Conservation (phyloP, 108 stramenopile genomes). For the Nitzschia sp. region DNA sequence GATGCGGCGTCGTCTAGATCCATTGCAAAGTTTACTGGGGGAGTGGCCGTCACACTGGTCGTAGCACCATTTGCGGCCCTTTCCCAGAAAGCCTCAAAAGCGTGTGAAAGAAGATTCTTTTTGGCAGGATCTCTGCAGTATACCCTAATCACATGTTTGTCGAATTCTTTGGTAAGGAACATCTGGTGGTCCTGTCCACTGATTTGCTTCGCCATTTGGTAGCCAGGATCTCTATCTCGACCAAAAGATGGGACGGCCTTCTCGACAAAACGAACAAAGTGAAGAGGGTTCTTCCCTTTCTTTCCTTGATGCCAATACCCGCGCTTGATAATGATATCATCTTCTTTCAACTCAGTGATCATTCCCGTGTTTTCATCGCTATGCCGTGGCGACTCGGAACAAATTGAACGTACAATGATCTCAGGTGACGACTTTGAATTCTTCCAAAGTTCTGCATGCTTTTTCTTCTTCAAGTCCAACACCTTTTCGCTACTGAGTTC, state of each 20-base stretch:
- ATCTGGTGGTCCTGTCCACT: slow-evolving; percentile 26
- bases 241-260: slow-evolving; percentile 39
- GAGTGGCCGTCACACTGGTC: background rate
- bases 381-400: slow-evolving; percentile 23
- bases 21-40: background rate
- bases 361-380: slow-evolving; percentile 11
- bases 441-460: slow-evolving; percentile 25
- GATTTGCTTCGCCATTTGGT: slow-evolving; percentile 26
- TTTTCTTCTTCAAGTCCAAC: slow-evolving; percentile 13
- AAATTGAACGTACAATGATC: slow-evolving; percentile 28
- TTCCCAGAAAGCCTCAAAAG: slow-evolving; percentile 41
- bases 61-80: background rate
- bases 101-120: slow-evolving; percentile 40
- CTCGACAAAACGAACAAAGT: slow-evolving; percentile 65
- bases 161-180: slow-evolving; percentile 33
- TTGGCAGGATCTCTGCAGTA: slow-evolving; percentile 46
- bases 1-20: background rate
- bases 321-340: slow-evolving; percentile 72
- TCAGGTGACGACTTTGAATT: slow-evolving; percentile 1
- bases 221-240: slow-evolving; percentile 21
- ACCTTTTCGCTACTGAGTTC: slow-evolving; percentile 24
- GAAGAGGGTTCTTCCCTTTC: slow-evolving; percentile 65
- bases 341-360: slow-evolving; percentile 18
- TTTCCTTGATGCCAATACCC: slow-evolving; percentile 67
- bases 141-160: slow-evolving; percentile 45